Base-by-base conservation (phyloP, 192 early-diverging fungal genomes). In the Podila minutissima region DNA sequence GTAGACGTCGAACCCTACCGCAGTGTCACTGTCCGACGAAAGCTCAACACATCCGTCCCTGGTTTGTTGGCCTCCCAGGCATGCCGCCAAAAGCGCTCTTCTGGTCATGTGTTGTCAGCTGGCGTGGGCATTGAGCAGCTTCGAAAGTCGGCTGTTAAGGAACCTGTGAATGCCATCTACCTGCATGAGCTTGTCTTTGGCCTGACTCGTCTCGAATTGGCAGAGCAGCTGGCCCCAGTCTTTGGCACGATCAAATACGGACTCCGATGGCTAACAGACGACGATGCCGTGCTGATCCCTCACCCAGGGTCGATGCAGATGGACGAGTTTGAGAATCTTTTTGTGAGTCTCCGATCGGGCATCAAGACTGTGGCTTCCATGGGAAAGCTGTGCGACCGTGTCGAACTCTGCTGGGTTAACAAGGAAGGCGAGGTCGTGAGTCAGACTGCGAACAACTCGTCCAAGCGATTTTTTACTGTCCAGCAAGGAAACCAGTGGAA, bases 1-100 rank as follows among this genome's bases (percentile, higher is more conserved):
- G 75, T 96, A 12, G 97, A 98, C 82, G 87, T 88, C 29, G 91
- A 95, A 73, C 93, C 93, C 0, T 74, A 86, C 38, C 86, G 93
- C 19, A 95, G 91, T 29, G 93, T 96, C 8, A 83, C 87, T 8
- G 73, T 91, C 57, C 85, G 88, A 20, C 87, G 92, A 71, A 88
- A 74, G 19, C 49, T 66, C 53, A 83, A 71, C 55, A 83, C 69
- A 32, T 77, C 71, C 13, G 61, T 77, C 3, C 67, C 74, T 8
- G 70, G 61, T 12, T 20, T 87, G 59, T 48, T 74, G 61, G 70
- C 9, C 61, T 87, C 63, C 64, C 82, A 62, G 59, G 83, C 67
- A 20, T 86, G 38, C 58, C 89, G 67, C 70, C 87, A 58, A 59
- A 82, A 74, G 76, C 87, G 59, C 53, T 46, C 57, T 2, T 24